phyloP scores from a whole-genome alignment of 129 eudicot species.

The Rutidosis leptorrhynchoides region DNA sequence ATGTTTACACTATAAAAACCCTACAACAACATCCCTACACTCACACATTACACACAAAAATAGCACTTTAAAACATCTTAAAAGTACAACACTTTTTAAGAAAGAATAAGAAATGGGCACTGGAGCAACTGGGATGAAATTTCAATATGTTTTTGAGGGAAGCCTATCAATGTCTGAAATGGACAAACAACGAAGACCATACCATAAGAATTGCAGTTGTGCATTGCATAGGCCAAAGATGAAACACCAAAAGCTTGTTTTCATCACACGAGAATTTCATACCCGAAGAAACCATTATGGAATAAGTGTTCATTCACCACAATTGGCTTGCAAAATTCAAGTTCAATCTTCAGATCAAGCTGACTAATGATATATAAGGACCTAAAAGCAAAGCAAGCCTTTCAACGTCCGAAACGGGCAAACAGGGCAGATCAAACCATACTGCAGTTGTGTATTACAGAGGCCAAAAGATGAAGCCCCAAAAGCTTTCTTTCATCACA shows the following conservation, averaged over 20 bases:
- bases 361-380: not conserved
- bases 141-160: constrained; percentile 11
- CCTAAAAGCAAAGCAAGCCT: too few species aligned
- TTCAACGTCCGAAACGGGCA: too few species aligned
- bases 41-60: not conserved
- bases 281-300: constrained; percentile 12
- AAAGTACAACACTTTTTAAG: not conserved
- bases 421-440: too few species aligned
- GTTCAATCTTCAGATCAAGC: constrained; percentile 9
- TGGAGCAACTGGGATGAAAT: constrained; percentile 13
- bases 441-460: too few species aligned
- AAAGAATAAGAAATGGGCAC: constrained; percentile 17
- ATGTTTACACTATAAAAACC: not conserved
- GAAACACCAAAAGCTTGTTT: constrained; percentile 10
- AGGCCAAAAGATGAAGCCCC: too few species aligned
- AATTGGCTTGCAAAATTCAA: constrained; percentile 14
- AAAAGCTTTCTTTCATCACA: too few species aligned
- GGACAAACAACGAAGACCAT: constrained; percentile 36
- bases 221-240: constrained; percentile 30
- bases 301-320: constrained; percentile 12
- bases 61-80: not conserved
- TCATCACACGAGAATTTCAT: constrained; percentile 27
- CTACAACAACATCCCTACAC: not conserved
- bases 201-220: constrained; percentile 38
- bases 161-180: constrained; percentile 28